Evolutionary conservation across 2,329 filamentous ascomycete genomes (phyloP), one percentile per base, ranked within the genome.

Genomic region (Cyclaneusma minus): DNA sequence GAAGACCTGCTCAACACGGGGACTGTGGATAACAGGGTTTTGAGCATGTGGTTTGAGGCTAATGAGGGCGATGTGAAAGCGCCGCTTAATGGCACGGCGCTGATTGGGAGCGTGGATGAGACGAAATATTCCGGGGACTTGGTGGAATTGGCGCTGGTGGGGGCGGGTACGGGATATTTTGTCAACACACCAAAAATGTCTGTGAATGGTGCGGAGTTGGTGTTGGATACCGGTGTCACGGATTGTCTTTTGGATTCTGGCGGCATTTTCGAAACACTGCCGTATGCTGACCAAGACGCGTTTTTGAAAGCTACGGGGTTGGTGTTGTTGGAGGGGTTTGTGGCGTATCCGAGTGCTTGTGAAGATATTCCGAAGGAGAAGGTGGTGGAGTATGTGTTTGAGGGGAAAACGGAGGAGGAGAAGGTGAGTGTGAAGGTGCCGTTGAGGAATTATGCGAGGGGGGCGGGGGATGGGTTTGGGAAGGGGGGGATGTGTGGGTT

Each of bases 41-140:
- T 46, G 36, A 34, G 35, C 4, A 42, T 50, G 38, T 52, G 49
- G 47, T 49, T 51, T 32, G 45, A 51, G 28, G 34, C 41, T 25
- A 33, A 40, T 7, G 38, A 42, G 5, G 30, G 29, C 3, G 35
- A 35, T 16, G 23, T 34, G 10, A 24, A 32, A 9, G n/a, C n/a
- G n/a, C 13, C 25, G 4, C 7, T 35, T 3, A 42, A 36, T 16
- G 49, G 49, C 24, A 42, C 40, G 12, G 39, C 38, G 3, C 34
- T 52, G 4, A 43, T 50, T 29, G 48, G 49, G 22, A 48, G 42
- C n/a, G 38, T 51, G 25, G 46, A 49, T 25, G 37, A 31, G 3
- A 42, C 42, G 17, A 52, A 52, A 32, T 50, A 41, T 35, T 33
- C 33, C 2, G 48, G 49, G 6, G 32, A 40, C 0, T 35, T 52